Conservation (phyloP, 78 protist species). For the Dictyostelium intermedium region DNA sequence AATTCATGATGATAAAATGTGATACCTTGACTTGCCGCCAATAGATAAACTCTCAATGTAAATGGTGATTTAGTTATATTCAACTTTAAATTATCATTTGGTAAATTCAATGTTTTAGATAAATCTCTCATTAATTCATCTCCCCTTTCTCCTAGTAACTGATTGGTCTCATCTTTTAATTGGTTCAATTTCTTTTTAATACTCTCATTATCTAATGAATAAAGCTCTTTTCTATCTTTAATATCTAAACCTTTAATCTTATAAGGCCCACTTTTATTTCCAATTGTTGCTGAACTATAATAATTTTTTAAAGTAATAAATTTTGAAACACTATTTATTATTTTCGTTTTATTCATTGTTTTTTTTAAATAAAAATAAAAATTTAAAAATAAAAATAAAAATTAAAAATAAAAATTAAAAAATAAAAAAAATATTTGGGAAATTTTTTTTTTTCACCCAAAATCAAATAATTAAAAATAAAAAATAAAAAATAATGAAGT, state of each 20-base stretch:
- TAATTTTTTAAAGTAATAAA: neutral
- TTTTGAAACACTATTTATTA: neutral
- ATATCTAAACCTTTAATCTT: neutral
- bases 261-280: neutral
- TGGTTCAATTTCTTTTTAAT: neutral
- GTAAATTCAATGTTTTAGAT: neutral
- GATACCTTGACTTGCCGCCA: conserved; percentile 39
- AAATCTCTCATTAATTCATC: neutral
- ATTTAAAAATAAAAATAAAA: no score
- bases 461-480: no score
- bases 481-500: no score
- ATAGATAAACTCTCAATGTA: neutral
- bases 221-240: neutral
- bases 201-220: neutral
- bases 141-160: neutral
- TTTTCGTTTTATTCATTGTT: neutral
- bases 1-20: conserved; percentile 58
- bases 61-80: conserved; percentile 19
- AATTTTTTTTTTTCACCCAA: no score
- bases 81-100: neutral
- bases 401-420: no score
- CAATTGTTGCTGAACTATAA: neutral
- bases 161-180: neutral
- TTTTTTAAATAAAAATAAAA: no score
- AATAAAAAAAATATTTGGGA: no score